A percentile compares a stretch with the other conserved stretches of the same genome.
phyloP scores from a whole-genome alignment of 306 rosid species.

The Vicia sativa region DNA sequence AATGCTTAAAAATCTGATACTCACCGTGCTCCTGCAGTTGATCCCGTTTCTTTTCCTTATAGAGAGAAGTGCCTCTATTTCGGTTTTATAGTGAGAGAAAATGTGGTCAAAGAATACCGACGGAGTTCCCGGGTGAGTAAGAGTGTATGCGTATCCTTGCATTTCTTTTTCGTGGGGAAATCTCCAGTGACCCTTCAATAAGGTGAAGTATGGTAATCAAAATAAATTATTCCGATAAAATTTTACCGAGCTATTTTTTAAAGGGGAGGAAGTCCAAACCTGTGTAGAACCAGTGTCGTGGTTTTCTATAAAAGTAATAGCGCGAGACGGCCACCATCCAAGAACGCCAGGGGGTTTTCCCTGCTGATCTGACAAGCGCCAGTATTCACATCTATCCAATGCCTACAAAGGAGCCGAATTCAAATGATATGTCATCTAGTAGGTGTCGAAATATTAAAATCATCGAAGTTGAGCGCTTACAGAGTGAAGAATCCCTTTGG shows the following conservation, averaged over 20 bases:
- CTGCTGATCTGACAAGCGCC: conserved; percentile 92
- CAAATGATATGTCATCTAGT: conserved; percentile 14
- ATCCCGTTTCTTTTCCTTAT: conserved; percentile 67
- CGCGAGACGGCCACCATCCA: conserved; percentile 99
- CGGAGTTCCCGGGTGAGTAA: conserved; percentile 99
- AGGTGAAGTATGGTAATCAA: conserved; percentile 14
- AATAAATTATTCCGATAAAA: conserved; percentile 23
- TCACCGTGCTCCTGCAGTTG: conserved; percentile 82
- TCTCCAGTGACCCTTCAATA: conserved; percentile 96
- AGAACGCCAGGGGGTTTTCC: conserved; percentile 97
- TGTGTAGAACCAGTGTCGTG: conserved; percentile 99
- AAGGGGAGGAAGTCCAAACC: conserved; percentile 54
- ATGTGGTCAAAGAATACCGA: conserved; percentile 85
- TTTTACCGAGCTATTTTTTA: conserved; percentile 16
- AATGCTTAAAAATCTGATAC: conserved; percentile 39
- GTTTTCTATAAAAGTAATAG: conserved; percentile 94
- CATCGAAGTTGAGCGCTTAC: conserved; percentile 56
- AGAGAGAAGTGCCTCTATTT: conserved; percentile 63
- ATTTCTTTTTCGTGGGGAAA: conserved; percentile 88
- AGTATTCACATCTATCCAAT: conserved; percentile 86
- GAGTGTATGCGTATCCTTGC: conserved; percentile 98
- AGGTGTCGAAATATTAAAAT: conserved; percentile 17
- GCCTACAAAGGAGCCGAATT: conserved; percentile 47
- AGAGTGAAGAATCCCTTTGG: conserved; percentile 95
- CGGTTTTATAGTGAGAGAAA: conserved; percentile 67